These are phyloP conservation scores for Colletotrichum higginsianum DNA, from an alignment of 2,329 filamentous ascomycete species.

Conservation along the genomic window DNA sequence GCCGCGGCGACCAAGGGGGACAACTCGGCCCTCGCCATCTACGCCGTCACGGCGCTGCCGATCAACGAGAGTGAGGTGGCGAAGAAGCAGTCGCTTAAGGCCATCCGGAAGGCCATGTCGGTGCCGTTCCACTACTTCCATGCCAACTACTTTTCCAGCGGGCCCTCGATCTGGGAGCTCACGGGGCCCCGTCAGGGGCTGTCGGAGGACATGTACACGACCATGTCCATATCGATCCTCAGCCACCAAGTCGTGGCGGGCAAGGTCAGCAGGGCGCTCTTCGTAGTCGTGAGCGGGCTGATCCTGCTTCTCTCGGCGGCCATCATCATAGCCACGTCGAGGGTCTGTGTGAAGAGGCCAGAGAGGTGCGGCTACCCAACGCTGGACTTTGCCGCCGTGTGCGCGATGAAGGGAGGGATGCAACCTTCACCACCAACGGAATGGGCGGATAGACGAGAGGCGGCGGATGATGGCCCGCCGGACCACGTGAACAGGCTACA, in stretches of 20 bases:
- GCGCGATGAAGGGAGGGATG: conserved; percentile 30
- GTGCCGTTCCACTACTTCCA: conserved; percentile 39
- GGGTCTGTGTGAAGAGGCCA: conserved; percentile 32
- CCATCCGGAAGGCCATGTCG: conserved; percentile 36
- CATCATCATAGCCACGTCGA: conserved; percentile 31
- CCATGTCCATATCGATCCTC: conserved; percentile 30
- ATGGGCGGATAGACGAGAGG: conserved; percentile 7
- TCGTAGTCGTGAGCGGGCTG: conserved; percentile 19
- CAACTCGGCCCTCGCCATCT: conserved; percentile 37
- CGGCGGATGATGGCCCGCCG: not conserved
- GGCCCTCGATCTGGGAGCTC: conserved; percentile 33
- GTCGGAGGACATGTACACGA: conserved; percentile 32
- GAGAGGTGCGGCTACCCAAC: conserved; percentile 38
- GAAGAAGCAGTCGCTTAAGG: conserved; percentile 33
- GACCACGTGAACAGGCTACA: conserved; percentile 8
- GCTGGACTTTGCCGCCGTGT: conserved; percentile 37
- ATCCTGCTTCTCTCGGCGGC: conserved; percentile 12
- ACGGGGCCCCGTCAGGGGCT: conserved; percentile 20
- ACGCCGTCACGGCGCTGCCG: conserved; percentile 36
- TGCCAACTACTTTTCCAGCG: conserved; percentile 27
- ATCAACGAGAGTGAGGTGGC: conserved; percentile 39
- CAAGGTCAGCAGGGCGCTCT: conserved; percentile 27
- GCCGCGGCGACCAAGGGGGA: conserved; percentile 18
- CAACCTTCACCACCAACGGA: not conserved
- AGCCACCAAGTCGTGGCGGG: conserved; percentile 39